phyloP scores from a whole-genome alignment of 139 green algal species.

The Closterium sp. region DNA sequence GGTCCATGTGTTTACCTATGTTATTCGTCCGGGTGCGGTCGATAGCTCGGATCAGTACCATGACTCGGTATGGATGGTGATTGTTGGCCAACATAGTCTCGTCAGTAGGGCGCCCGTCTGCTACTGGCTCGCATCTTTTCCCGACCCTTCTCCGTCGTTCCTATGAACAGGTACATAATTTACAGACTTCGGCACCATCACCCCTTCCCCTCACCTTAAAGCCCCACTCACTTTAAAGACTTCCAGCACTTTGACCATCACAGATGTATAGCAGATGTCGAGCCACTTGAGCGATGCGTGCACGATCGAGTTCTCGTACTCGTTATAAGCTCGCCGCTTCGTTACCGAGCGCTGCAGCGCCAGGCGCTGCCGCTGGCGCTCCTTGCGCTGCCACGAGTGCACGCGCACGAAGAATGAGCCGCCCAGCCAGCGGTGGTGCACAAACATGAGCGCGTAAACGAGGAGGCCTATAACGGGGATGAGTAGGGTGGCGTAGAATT shows the following conservation, averaged over 20 bases:
- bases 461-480: not conserved
- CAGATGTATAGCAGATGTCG: not conserved
- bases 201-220: too few species aligned
- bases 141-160: too few species aligned
- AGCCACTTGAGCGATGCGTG: conserved; percentile 2
- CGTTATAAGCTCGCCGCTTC: not conserved
- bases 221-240: not conserved
- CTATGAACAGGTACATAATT: too few species aligned
- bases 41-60: too few species aligned
- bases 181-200: too few species aligned
- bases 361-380: not conserved
- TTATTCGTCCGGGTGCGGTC: too few species aligned
- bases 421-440: not conserved
- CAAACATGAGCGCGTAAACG: not conserved
- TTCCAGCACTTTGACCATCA: not conserved
- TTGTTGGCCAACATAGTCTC: too few species aligned
- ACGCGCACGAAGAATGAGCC: not conserved
- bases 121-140: too few species aligned
- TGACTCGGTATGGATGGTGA: too few species aligned
- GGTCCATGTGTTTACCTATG: too few species aligned
- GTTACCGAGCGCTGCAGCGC: not conserved
- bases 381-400: not conserved
- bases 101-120: too few species aligned
- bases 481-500: not conserved
- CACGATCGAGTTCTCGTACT: not conserved